These are phyloP conservation scores for Gentiana dahurica DNA, from an alignment of 257 asterid genomes.

Conservation along the genomic window DNA sequence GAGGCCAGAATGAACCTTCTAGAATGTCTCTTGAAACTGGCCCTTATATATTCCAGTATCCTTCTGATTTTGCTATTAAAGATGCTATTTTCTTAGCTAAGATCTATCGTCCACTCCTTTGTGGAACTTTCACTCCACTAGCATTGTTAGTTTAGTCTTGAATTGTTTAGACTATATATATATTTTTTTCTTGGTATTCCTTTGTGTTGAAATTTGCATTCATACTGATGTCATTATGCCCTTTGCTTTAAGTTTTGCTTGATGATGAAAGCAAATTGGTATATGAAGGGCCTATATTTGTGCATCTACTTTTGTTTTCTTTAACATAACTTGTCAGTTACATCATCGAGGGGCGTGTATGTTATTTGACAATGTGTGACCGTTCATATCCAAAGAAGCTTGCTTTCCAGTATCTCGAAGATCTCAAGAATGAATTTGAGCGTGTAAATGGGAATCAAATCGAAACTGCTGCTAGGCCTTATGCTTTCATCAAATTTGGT, in stretches of 20 bases:
- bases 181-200: too few relatives aligned
- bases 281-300: too few relatives aligned
- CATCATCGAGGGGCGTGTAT: conserved; percentile 79
- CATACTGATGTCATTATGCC: too few relatives aligned
- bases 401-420: conserved; percentile 88
- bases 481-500: conserved; percentile 96
- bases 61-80: conserved; percentile 14
- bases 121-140: too few relatives aligned
- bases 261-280: too few relatives aligned
- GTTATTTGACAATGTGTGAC: conserved; percentile 94
- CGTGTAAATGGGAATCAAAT: conserved; percentile 71
- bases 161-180: too few relatives aligned
- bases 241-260: too few relatives aligned
- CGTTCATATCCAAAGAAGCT: conserved; percentile 96
- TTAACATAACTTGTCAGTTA: conserved; percentile 55
- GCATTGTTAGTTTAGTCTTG: too few relatives aligned
- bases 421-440: conserved; percentile 89
- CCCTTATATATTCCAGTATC: conserved; percentile 91
- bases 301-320: conserved; percentile 14
- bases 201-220: too few relatives aligned
- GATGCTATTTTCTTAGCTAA: not conserved
- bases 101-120: too few relatives aligned
- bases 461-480: conserved; percentile 98
- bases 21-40: conserved; percentile 95
- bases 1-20: conserved; percentile 79